Percentiles rank a stretch among this genome's conserved stretches.
These are phyloP conservation scores for Boletus semigastroideus DNA, from an alignment of 1,284 basidiomycete genomes.

Conservation along the genomic window DNA sequence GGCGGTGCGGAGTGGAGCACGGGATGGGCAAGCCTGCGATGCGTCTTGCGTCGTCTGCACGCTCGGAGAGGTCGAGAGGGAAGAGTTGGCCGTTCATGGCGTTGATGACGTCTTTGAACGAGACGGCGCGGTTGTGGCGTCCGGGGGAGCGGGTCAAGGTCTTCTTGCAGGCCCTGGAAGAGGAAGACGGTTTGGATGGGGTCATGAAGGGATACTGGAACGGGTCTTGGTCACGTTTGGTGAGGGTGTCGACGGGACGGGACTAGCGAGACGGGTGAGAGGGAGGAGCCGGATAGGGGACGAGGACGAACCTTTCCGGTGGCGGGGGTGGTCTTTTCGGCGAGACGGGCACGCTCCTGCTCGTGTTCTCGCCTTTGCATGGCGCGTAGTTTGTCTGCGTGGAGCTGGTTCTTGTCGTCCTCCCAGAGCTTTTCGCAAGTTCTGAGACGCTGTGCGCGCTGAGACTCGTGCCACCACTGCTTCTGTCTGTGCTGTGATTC, in stretches of 20 bases:
- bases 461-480: conserved; percentile 35
- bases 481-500: conserved; percentile 41
- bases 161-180: conserved; percentile 13
- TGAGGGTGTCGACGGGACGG: conserved; percentile 11
- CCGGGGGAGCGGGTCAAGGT: conserved; percentile 4
- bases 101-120: conserved; percentile 55
- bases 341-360: conserved; percentile 29
- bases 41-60: conserved; percentile 31
- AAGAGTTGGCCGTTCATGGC: conserved; percentile 64
- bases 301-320: conserved; percentile 21
- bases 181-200: conserved; percentile 16
- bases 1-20: conserved; percentile 16
- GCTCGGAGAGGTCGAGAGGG: conserved; percentile 42
- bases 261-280: conserved; percentile 20
- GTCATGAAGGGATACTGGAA: conserved; percentile 34
- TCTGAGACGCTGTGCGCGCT: conserved; percentile 43
- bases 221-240: conserved; percentile 18
- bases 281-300: not conserved
- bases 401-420: conserved; percentile 42
- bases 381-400: conserved; percentile 42
- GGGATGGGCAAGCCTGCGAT: conserved; percentile 25
- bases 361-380: conserved; percentile 39
- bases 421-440: conserved; percentile 55
- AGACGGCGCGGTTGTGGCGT: conserved; percentile 31
- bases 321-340: conserved; percentile 25